Evolutionary conservation across 2,329 filamentous ascomycete genomes (phyloP).

Genomic region (Capronia americana): DNA sequence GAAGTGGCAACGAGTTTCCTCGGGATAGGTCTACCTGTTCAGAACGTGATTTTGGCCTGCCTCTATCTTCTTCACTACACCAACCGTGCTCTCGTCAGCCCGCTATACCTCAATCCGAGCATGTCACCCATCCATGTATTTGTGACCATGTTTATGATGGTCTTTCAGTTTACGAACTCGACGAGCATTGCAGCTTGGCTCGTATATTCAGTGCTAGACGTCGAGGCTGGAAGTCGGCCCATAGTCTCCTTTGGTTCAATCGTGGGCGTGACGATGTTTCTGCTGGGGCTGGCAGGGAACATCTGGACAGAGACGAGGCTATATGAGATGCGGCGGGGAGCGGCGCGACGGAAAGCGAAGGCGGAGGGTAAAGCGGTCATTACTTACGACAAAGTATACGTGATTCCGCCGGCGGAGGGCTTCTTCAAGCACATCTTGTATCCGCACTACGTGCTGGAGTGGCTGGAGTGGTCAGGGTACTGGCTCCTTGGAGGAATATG

Average conservation of each 20-base stretch:
- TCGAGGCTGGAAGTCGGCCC: constrained; percentile 57
- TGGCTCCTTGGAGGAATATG: constrained; percentile 63
- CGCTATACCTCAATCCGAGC: constrained; percentile 79
- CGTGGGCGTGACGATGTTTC: constrained; percentile 76
- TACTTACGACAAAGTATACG: constrained; percentile 79
- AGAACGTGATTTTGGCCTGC: constrained; percentile 47
- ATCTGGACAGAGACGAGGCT: constrained; percentile 90
- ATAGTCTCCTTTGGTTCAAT: constrained; percentile 38
- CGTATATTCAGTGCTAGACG: constrained; percentile 46
- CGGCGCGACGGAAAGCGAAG: constrained; percentile 50
- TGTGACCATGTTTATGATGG: constrained; percentile 68
- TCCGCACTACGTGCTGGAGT: constrained; percentile 95
- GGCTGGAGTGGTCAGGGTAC: constrained; percentile 94
- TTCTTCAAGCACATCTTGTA: constrained; percentile 79
- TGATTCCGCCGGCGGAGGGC: constrained; percentile 79
- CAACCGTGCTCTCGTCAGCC: constrained; percentile 85
- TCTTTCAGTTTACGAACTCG: constrained; percentile 83
- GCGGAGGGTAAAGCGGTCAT: constrained; percentile 47
- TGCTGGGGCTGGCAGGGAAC: constrained; percentile 76
- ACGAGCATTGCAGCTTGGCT: constrained; percentile 80
- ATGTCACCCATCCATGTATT: constrained; percentile 86
- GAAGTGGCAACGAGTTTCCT: constrained; percentile 31
- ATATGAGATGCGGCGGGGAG: constrained; percentile 79
- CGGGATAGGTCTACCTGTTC: constrained; percentile 42
- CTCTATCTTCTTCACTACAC: constrained; percentile 79